Base-by-base conservation (phyloP, 179 eudicot genomes). In the Drosera spatulata region DNA sequence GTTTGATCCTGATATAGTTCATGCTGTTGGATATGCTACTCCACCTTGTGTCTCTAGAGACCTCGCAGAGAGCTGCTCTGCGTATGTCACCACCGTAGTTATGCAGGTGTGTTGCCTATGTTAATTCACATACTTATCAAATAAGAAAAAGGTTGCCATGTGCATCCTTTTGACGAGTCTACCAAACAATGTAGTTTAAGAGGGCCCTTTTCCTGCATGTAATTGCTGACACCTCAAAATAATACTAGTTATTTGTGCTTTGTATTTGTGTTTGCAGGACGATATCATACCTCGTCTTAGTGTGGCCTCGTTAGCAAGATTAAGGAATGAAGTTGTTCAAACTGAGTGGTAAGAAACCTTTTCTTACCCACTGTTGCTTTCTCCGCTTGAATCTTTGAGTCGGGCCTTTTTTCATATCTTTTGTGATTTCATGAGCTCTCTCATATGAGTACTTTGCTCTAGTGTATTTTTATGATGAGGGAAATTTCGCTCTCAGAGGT, bases 31-130 rank as follows among this genome's bases (percentile, higher is more conserved):
- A 62, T 84, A 70, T 74, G 99, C 79, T 15, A 75, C 99, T 61
- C 88, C 99, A 38, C 94, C 99, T 44, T 93, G 99, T 69, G 91
- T 89, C 52, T 93, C 99, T 46, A 81, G 73, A 75, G 97, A 85
- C 56, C 86, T 93, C 65, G 95, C 97, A 61, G 95, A 89, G 68
- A 74, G 82, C 84, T 93, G 96, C 75, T 72, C 74, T 45, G 86
- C 80, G 49, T 93, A 71, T 73, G 93, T 93, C 41, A 71, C 79
- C 60, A 86, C 86, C 37, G 87, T 93, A 63, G 86, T 89, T 68
- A 84, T 93, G 94, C 97, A 93, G 93, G 99, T 86, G 40, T 56
- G 70, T 66, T 12, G 44, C n/a, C 33, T 22, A 22, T 22, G 33
- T 50, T 65, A 11, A 54, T 61, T 60, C 39, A 43, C 14, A 43